phyloP scores from a whole-genome alignment of 805 yeast species.

The Candida sithepensis region DNA sequence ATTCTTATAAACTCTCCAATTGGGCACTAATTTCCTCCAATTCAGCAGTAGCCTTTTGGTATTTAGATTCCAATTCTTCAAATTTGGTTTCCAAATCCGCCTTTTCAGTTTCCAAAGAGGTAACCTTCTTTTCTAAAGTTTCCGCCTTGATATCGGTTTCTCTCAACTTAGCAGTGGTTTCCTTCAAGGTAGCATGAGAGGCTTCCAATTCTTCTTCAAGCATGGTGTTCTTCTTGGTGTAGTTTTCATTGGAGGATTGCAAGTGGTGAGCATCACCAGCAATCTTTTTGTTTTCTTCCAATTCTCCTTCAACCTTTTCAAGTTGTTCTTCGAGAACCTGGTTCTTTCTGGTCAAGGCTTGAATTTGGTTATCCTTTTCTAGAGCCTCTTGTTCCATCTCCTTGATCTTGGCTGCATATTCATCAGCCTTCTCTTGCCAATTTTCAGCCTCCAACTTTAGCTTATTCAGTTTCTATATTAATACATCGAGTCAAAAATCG shows the following conservation, averaged over 20 bases:
- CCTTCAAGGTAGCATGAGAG: slow-evolving; percentile 86
- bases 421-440: slow-evolving; percentile 97
- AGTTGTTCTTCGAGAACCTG: slow-evolving; percentile 79
- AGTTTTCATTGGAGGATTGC: slow-evolving; percentile 85
- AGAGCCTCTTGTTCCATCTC: slow-evolving; percentile 87
- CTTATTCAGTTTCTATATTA: slow-evolving; percentile 69
- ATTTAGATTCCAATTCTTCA: slow-evolving; percentile 82
- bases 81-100: slow-evolving; percentile 86
- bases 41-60: slow-evolving; percentile 83
- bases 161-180: slow-evolving; percentile 89
- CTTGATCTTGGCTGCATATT: slow-evolving; percentile 74
- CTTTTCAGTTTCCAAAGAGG: slow-evolving; percentile 88
- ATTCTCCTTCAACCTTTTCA: slow-evolving; percentile 72
- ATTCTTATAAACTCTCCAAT: slow-evolving; percentile 65
- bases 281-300: slow-evolving; percentile 73
- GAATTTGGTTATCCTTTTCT: slow-evolving; percentile 93
- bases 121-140: slow-evolving; percentile 90
- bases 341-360: slow-evolving; percentile 88
- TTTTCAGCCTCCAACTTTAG: slow-evolving; percentile 92
- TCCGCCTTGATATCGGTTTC: slow-evolving; percentile 95
- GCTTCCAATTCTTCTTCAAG: slow-evolving; percentile 90
- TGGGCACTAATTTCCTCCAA: slow-evolving; percentile 96
- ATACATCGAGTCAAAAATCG: background rate
- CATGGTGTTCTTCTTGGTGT: slow-evolving; percentile 82
- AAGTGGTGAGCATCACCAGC: slow-evolving; percentile 89